These are phyloP conservation scores for Aurifilum marmelostoma DNA, from an alignment of 2,329 filamentous ascomycete species.

Conservation along the genomic window DNA sequence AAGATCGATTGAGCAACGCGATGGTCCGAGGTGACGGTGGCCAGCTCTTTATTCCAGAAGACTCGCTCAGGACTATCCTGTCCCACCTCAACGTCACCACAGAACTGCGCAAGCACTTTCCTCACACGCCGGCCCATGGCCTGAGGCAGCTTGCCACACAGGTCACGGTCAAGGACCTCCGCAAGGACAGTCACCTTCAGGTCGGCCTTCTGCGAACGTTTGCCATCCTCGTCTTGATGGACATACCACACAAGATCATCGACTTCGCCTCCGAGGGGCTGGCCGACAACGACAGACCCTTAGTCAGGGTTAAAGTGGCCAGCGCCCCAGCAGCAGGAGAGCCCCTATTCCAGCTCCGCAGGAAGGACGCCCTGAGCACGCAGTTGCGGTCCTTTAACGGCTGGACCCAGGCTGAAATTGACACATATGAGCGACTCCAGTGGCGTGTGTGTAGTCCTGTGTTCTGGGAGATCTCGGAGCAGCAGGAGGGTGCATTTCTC, in stretches of 20 bases:
- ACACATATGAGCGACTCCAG: conserved; percentile 25
- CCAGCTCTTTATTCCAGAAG: conserved; percentile 25
- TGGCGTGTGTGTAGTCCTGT: conserved; percentile 27
- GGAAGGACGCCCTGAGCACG: background rate
- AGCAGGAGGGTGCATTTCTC: conserved; percentile 20
- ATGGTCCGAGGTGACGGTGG: conserved; percentile 26
- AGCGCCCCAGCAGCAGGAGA: background rate
- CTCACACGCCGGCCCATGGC: conserved; percentile 10
- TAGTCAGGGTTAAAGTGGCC: background rate
- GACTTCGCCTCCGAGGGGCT: conserved; percentile 12
- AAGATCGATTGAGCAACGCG: conserved; percentile 24
- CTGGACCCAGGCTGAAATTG: conserved; percentile 24
- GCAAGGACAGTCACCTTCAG: background rate
- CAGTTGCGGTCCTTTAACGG: conserved; percentile 21
- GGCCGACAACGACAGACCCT: conserved; percentile 13
- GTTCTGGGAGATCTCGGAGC: conserved; percentile 24
- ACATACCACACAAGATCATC: conserved; percentile 20
- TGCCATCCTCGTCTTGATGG: conserved; percentile 23
- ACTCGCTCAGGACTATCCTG: conserved; percentile 18
- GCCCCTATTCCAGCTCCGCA: conserved; percentile 18
- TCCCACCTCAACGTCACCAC: conserved; percentile 17
- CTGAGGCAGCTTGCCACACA: conserved; percentile 18
- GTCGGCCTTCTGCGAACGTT: conserved; percentile 22
- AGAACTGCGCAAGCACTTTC: conserved; percentile 20
- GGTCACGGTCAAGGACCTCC: conserved; percentile 12